phyloP scores from a whole-genome alignment of 2,329 filamentous ascomycete genomes.

The Cryphonectria japonica region DNA sequence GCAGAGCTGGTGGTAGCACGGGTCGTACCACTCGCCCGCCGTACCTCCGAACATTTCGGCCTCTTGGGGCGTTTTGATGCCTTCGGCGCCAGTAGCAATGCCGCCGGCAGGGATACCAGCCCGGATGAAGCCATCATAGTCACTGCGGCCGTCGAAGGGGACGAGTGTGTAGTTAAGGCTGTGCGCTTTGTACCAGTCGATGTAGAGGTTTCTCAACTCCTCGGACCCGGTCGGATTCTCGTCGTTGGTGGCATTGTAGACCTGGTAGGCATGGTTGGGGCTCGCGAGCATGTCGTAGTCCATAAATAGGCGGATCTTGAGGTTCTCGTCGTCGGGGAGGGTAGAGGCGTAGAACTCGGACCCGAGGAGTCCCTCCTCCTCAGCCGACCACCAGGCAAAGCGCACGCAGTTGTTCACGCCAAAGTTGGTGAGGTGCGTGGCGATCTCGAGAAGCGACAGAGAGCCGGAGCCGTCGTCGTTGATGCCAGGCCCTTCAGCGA shows the following conservation, averaged over 20 bases:
- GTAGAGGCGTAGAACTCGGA: slow-evolving; percentile 64
- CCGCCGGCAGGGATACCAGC: slow-evolving; percentile 75
- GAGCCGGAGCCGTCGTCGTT: slow-evolving; percentile 78
- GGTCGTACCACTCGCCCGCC: slow-evolving; percentile 63
- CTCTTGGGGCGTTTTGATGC: slow-evolving; percentile 72
- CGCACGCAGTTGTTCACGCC: slow-evolving; percentile 67
- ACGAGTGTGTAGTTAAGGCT: slow-evolving; percentile 71
- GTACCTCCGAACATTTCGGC: slow-evolving; percentile 70
- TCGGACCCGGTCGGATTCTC: slow-evolving; percentile 72
- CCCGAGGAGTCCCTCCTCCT: slow-evolving; percentile 68
- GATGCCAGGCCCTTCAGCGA: slow-evolving; percentile 69
- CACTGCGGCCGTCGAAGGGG: slow-evolving; percentile 77
- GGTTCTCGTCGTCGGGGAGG: slow-evolving; percentile 61
- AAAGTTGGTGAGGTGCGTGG: slow-evolving; percentile 60
- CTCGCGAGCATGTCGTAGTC: slow-evolving; percentile 74
- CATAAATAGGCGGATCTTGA: slow-evolving; percentile 67
- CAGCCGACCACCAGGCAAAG: slow-evolving; percentile 70
- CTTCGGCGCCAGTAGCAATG: slow-evolving; percentile 78
- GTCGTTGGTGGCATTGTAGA: slow-evolving; percentile 74
- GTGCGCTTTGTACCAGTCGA: slow-evolving; percentile 66
- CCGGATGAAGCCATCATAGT: slow-evolving; percentile 78
- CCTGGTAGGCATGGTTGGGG: slow-evolving; percentile 68
- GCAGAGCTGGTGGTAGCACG: slow-evolving; percentile 65
- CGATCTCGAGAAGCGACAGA: slow-evolving; percentile 64
- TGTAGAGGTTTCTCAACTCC: slow-evolving; percentile 69